Evolutionary conservation across 108 stramenopile genomes (phyloP).

Genomic region (Cyclotella kingstonii): DNA sequence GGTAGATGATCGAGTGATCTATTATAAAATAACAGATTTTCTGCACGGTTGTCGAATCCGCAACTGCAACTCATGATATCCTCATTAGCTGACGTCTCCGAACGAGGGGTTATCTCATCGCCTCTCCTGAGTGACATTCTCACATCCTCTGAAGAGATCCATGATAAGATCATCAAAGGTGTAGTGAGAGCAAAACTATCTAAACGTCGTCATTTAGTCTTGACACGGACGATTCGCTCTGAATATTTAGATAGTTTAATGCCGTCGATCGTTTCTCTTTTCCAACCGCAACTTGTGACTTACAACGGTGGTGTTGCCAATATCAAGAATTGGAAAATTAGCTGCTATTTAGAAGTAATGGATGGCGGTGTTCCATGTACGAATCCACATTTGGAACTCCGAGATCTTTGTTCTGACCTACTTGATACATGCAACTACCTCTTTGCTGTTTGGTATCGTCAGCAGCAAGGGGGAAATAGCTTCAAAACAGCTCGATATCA

Average conservation of each 20-base stretch:
- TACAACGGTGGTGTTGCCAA: conserved; percentile 88
- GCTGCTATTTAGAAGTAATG: conserved; percentile 91
- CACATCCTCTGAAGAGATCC: conserved; percentile 2
- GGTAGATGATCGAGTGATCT: too few relatives aligned
- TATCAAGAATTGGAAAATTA: conserved; percentile 86
- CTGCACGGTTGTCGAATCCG: too few relatives aligned
- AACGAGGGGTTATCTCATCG: too few relatives aligned
- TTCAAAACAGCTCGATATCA: conserved; percentile 17
- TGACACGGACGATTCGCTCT: conserved; percentile 60
- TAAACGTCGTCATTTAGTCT: conserved; percentile 75
- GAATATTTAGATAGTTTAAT: conserved; percentile 75
- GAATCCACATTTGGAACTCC: conserved; percentile 57
- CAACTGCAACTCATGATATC: too few relatives aligned
- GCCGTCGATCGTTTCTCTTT: conserved; percentile 55
- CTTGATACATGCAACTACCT: conserved; percentile 71
- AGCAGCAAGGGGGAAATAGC: conserved; percentile 78
- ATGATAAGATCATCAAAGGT: conserved; percentile 62
- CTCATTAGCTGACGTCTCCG: too few relatives aligned
- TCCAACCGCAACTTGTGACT: conserved; percentile 77
- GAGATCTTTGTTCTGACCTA: conserved; percentile 56
- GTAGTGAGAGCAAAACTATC: conserved; percentile 75
- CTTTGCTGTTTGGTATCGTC: conserved; percentile 79
- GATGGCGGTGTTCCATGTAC: conserved; percentile 81
- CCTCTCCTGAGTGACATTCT: background rate
- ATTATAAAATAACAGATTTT: too few relatives aligned